Conservation (phyloP, 352 stramenopile species). For the Halophytophthora polymorphica region DNA sequence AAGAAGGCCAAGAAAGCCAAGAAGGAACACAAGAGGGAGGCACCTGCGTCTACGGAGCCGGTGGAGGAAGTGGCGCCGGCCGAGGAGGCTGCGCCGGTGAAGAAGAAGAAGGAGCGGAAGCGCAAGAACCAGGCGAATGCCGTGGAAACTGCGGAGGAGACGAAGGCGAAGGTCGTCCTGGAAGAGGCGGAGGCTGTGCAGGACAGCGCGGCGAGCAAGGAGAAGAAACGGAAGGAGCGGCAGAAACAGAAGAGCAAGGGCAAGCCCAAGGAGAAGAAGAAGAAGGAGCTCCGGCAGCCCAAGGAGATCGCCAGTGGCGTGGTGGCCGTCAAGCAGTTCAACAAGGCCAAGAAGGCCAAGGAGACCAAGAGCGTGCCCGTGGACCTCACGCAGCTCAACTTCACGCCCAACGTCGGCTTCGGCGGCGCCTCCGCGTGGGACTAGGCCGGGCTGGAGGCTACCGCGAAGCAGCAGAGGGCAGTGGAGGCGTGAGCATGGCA, state of each 20-base stretch:
- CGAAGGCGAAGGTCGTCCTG: conserved; percentile 17
- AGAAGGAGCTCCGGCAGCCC: conserved; percentile 36
- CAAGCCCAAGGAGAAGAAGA: conserved; percentile 15
- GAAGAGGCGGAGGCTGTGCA: conserved; percentile 17
- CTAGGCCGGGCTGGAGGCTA: conserved; percentile 15
- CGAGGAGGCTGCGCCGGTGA: conserved; percentile 16
- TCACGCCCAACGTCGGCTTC: conserved; percentile 61
- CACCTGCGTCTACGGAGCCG: conserved; percentile 4
- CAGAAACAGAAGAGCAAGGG: conserved; percentile 28
- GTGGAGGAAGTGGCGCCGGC: conserved; percentile 6
- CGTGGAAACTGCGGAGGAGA: neutral
- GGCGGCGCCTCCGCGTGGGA: conserved; percentile 76
- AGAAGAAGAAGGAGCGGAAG: conserved; percentile 20
- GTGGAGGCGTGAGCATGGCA: too few species aligned
- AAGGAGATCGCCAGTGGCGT: conserved; percentile 77
- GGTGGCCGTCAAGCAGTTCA: conserved; percentile 75
- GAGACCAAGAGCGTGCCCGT: conserved; percentile 22
- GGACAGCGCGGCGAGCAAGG: conserved; percentile 26
- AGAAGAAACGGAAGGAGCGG: conserved; percentile 27
- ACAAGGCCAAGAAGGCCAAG: conserved; percentile 56
- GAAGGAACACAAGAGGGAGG: conserved; percentile 25
- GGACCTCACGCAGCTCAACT: conserved; percentile 59
- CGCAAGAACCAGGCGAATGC: conserved; percentile 7
- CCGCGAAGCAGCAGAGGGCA: too few species aligned
- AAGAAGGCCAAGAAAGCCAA: conserved; percentile 20